These are phyloP conservation scores for Orobanche coerulescens DNA, from an alignment of 257 asterid species.

Conservation along the genomic window DNA sequence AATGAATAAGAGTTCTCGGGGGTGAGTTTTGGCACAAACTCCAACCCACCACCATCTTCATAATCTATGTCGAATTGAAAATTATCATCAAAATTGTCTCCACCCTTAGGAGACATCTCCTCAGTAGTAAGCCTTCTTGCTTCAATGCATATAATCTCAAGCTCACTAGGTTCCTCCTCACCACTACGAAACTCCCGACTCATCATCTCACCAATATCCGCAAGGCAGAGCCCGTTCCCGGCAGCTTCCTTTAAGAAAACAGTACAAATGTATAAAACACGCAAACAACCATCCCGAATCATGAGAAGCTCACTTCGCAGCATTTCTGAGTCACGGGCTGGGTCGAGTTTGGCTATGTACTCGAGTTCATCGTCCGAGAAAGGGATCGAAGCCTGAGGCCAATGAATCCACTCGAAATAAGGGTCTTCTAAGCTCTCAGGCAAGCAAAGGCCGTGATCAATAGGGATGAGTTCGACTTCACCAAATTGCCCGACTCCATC, in stretches of 20 bases:
- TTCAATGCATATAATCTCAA: slow-evolving; percentile 78
- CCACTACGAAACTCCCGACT: slow-evolving; percentile 80
- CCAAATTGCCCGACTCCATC: slow-evolving; percentile 73
- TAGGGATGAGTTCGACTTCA: slow-evolving; percentile 78
- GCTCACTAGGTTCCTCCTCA: slow-evolving; percentile 97
- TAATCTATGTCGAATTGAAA: slow-evolving; percentile 66
- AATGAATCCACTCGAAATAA: slow-evolving; percentile 93
- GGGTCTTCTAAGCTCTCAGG: slow-evolving; percentile 93
- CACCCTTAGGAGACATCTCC: slow-evolving; percentile 46
- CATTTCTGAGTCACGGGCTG: slow-evolving; percentile 63
- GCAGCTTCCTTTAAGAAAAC: slow-evolving; percentile 85
- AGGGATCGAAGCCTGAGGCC: slow-evolving; percentile 98
- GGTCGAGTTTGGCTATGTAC: slow-evolving; percentile 63
- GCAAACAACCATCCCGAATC: slow-evolving; percentile 92
- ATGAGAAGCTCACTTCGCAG: slow-evolving; percentile 75
- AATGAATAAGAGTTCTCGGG: slow-evolving; percentile 34
- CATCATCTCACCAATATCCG: slow-evolving; percentile 99
- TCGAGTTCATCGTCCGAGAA: slow-evolving; percentile 90
- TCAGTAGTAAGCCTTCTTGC: slow-evolving; percentile 57
- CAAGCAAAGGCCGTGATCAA: slow-evolving; percentile 92
- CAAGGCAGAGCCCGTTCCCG: slow-evolving; percentile 71
- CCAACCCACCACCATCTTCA: slow-evolving; percentile 42
- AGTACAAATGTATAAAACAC: slow-evolving; percentile 69
- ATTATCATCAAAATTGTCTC: slow-evolving; percentile 33
- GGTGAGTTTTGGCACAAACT: slow-evolving; percentile 25